These are phyloP conservation scores for Eucalyptus coolabah DNA, from an alignment of 345 rosid species.

Conservation along the genomic window DNA sequence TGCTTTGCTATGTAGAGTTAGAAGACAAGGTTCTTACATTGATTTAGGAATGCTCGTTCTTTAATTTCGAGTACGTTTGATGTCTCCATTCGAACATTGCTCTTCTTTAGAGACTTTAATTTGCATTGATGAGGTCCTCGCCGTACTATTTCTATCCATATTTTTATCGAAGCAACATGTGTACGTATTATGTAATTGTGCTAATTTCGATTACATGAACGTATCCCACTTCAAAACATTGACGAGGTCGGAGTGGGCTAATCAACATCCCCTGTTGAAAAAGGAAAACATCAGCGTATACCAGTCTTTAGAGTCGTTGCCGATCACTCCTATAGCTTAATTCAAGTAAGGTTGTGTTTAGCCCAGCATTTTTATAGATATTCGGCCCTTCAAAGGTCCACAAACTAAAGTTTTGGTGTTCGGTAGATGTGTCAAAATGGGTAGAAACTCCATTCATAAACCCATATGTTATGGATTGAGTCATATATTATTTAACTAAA, in stretches of 20 bases:
- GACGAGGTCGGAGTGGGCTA: background rate
- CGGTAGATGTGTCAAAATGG: too few species aligned
- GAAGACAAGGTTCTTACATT: too few species aligned
- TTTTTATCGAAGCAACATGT: background rate
- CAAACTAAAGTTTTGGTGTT: background rate
- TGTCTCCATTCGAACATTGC: too few species aligned
- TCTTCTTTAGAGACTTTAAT: too few species aligned
- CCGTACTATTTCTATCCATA: background rate
- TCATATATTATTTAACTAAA: too few species aligned
- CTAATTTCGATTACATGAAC: background rate
- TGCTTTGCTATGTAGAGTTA: background rate
- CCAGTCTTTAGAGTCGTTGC: too few species aligned
- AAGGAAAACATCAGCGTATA: too few species aligned
- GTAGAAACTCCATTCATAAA: too few species aligned
- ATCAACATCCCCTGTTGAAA: too few species aligned
- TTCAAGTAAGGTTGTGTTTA: background rate
- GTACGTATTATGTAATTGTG: background rate
- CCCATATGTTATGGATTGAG: too few species aligned
- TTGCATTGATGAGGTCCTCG: background rate
- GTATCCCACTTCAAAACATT: background rate
- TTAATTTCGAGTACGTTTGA: background rate
- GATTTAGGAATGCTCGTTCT: too few species aligned
- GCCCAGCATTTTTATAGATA: background rate
- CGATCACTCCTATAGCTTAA: background rate
- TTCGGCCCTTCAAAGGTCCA: background rate